phyloP scores from a whole-genome alignment of 495 filamentous ascomycete genomes.

The Xylaria venustula region DNA sequence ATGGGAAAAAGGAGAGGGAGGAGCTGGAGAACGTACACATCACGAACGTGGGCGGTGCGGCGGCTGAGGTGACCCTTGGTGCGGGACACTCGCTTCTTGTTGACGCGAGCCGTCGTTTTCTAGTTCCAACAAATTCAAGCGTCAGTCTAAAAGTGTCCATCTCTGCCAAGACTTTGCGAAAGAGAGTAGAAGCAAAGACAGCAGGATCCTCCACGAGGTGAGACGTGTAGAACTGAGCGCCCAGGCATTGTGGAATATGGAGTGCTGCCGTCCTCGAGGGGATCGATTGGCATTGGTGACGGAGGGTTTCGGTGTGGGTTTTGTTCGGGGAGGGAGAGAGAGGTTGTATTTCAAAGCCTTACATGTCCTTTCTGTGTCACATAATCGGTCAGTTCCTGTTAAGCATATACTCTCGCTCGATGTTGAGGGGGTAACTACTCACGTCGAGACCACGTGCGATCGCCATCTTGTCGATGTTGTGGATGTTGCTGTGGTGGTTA shows the following conservation, averaged over 20 bases:
- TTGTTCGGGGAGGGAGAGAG: background rate
- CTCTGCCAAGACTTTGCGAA: slow-evolving; percentile 23
- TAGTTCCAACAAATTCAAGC: slow-evolving; percentile 31
- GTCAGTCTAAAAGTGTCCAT: slow-evolving; percentile 41
- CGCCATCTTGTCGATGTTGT: slow-evolving; percentile 15
- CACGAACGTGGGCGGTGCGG: slow-evolving; percentile 85
- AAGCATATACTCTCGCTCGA: background rate
- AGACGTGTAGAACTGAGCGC: slow-evolving; percentile 42
- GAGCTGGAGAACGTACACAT: slow-evolving; percentile 13
- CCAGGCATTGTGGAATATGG: background rate
- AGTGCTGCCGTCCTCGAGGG: background rate
- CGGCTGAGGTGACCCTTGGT: slow-evolving; percentile 91
- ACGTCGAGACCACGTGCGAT: slow-evolving; percentile 19
- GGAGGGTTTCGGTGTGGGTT: slow-evolving; percentile 3
- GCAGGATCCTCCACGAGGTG: slow-evolving; percentile 64
- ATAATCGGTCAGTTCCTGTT: background rate
- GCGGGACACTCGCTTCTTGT: slow-evolving; percentile 82
- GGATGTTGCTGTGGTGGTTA: slow-evolving; percentile 31
- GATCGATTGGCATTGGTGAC: background rate
- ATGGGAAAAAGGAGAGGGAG: background rate
- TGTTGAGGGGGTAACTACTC: slow-evolving; percentile 1
- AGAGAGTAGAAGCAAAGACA: slow-evolving; percentile 27
- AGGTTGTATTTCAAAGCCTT: slow-evolving; percentile 18
- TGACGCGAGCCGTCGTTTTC: slow-evolving; percentile 88
- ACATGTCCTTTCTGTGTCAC: slow-evolving; percentile 16